Evolutionary conservation across 2,329 filamentous ascomycete species (phyloP).

Genomic region (Cercospora nicotianae): DNA sequence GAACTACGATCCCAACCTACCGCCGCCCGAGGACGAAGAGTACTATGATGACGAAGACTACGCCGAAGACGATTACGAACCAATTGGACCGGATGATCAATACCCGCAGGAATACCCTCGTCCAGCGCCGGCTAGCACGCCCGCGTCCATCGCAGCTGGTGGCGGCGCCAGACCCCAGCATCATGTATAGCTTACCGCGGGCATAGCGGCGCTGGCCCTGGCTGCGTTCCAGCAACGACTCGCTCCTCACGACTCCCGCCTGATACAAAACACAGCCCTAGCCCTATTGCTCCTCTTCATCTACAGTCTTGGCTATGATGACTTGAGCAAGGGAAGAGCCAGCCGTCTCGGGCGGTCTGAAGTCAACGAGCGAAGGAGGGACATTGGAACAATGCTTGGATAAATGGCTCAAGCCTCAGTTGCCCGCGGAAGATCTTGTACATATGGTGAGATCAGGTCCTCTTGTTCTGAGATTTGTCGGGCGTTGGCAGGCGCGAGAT

Average conservation of each 20-base stretch:
- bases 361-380: not conserved
- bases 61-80: conserved; percentile 34
- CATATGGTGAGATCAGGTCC: conserved; percentile 20
- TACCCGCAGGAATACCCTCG: conserved; percentile 31
- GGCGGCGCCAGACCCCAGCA: conserved; percentile 18
- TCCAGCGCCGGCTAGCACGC: conserved; percentile 27
- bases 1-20: conserved; percentile 36
- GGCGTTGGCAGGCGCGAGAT: conserved; percentile 16
- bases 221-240: conserved; percentile 4
- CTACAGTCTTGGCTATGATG: not conserved
- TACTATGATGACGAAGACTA: conserved; percentile 38
- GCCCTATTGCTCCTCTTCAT: not conserved
- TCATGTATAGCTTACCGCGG: conserved; percentile 26
- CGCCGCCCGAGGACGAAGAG: conserved; percentile 35
- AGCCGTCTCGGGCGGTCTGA: not conserved
- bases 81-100: conserved; percentile 29
- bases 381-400: conserved; percentile 1
- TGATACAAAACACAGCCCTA: not conserved
- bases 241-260: not conserved
- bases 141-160: conserved; percentile 19
- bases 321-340: not conserved
- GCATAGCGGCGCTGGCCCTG: conserved; percentile 20
- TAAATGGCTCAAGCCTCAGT: conserved; percentile 1
- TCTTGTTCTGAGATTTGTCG: conserved; percentile 11
- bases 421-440: conserved; percentile 24